Conservation (phyloP, 176 grass and related monocot species). For the Zea luxurians region DNA sequence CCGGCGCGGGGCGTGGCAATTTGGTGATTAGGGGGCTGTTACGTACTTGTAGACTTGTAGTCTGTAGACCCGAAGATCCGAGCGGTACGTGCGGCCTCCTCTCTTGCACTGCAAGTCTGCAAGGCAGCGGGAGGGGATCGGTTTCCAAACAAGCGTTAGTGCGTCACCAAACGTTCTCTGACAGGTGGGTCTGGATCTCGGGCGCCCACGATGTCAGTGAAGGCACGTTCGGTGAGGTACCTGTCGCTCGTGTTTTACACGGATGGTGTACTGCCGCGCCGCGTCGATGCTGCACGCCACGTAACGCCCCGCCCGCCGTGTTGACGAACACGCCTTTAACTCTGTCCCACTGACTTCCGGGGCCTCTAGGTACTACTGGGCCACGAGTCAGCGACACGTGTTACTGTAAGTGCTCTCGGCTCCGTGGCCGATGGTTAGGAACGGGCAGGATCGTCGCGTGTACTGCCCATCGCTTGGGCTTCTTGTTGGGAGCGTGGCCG, state of each 20-base stretch:
- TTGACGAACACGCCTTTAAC: neutral
- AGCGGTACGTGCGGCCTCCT: slow-evolving; percentile 7
- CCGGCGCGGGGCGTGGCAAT: slow-evolving; percentile 19
- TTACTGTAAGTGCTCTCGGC: no score
- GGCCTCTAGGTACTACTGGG: rapidly evolving
- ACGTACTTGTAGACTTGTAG: neutral
- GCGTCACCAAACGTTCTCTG: neutral
- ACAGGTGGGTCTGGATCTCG: neutral
- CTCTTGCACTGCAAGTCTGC: slow-evolving; percentile 45
- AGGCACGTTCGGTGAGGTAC: rapidly evolving
- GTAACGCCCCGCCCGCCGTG: neutral
- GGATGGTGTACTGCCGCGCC: neutral
- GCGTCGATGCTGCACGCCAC: neutral
- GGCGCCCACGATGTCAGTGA: neutral
- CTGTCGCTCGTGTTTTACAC: neutral
- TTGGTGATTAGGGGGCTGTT: slow-evolving; percentile 25
- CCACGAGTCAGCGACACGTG: neutral
- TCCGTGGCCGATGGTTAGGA: neutral
- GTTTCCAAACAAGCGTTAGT: neutral
- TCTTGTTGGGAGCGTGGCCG: no score
- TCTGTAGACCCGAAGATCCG: slow-evolving; percentile 2
- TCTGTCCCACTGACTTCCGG: neutral
- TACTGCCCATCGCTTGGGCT: neutral
- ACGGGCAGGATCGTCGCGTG: slow-evolving; percentile 1
- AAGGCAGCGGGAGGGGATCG: slow-evolving; percentile 21